Evolutionary conservation across 257 asterid genomes (phyloP), one percentile per base, ranked within the genome.

Genomic region (Solanum ossicruentum): DNA sequence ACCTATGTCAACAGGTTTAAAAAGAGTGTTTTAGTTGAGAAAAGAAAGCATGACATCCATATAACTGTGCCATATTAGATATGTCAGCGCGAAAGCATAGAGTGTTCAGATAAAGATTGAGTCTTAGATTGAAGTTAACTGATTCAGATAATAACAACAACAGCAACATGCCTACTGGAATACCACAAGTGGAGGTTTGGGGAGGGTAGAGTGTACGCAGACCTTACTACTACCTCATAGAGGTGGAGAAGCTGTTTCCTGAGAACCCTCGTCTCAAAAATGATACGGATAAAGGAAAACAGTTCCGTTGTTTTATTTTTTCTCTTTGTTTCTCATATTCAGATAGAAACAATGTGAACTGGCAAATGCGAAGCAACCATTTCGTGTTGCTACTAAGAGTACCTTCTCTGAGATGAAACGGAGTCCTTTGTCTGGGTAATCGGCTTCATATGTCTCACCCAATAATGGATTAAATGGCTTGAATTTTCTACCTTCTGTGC

Each of bases 401-500:
- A 86, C 88, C 75, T 86, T 86, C 84, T 86, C 88, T 5, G 88
- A 86, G 78, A 86, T 57, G 84, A 86, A 86, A 16, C 81, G 84
- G 39, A 86, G 80, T 61, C 86, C 88, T 81, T 86, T 86, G 55
- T 86, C 88, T 3, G 86, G 86, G 4, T 61, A 86, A 70, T 86
- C 84, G 49, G 86, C 88, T 77, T 86, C 88, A 78, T 86, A 86
- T 12, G 88, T 86, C 56, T 84, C 86, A 41, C 88, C 88, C 36
- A 86, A 49, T 70, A 86, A 86, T 65, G 88, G 88, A 66, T 86
- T 86, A 70, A 86, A 86, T 79, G 88, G 88, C 85, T 86, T 86
- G 85, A 85, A 86, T 17, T 39, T 84, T 70, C 88, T 84, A 60
- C 85, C 84, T 28, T 86, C 88, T 10, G 86, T 86, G 13, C 86